Conservation (phyloP, 202 grass and related monocot genomes). For the Musa balbisiana region DNA sequence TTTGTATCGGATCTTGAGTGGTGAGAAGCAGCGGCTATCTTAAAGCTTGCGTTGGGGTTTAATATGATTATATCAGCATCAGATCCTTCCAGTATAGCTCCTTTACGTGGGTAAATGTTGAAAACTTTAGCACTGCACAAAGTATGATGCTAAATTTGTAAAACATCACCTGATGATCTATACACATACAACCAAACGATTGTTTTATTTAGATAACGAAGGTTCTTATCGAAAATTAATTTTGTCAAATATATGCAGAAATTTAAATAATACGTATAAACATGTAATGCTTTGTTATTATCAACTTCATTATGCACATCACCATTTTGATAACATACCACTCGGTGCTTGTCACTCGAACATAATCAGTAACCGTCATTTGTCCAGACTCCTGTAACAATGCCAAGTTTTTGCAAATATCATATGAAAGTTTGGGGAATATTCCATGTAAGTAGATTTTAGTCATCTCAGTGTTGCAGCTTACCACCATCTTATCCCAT, state of each 20-base stretch:
- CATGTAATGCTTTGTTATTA: too few relatives aligned
- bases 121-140: conserved; percentile 74
- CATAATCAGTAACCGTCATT: conserved; percentile 76
- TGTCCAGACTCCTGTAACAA: conserved; percentile 59
- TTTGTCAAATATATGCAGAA: neutral
- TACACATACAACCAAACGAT: neutral
- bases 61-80: conserved; percentile 88
- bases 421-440: conserved; percentile 24
- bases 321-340: conserved; percentile 39
- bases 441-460: conserved; percentile 3
- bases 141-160: conserved; percentile 9
- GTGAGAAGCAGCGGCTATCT: conserved; percentile 46
- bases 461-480: conserved; percentile 26
- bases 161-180: conserved; percentile 13
- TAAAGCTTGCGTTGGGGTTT: conserved; percentile 65
- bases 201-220: neutral
- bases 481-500: conserved; percentile 98
- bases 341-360: conserved; percentile 82
- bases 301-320: neutral
- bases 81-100: conserved; percentile 77
- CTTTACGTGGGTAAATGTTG: conserved; percentile 86
- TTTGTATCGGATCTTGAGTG: conserved; percentile 86
- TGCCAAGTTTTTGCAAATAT: conserved; percentile 5
- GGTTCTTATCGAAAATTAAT: neutral
- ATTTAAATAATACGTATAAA: neutral